phyloP scores from a whole-genome alignment of 2,329 filamentous ascomycete species.

The Fusarium succisae region DNA sequence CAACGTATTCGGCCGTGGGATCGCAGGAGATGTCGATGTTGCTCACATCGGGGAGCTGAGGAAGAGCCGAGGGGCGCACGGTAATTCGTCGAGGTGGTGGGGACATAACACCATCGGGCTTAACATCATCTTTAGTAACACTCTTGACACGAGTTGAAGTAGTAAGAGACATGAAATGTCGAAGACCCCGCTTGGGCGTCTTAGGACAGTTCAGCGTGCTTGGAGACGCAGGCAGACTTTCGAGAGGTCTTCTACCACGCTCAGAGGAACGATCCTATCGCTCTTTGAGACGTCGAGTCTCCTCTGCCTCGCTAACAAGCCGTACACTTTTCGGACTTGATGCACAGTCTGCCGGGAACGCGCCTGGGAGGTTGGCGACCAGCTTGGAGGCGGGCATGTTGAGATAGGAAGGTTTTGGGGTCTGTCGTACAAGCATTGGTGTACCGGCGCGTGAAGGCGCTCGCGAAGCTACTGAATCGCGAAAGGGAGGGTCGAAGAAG shows the following conservation, averaged over 20 bases:
- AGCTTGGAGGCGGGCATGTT: conserved; percentile 39
- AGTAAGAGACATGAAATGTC: conserved; percentile 56
- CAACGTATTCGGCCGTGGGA: conserved; percentile 79
- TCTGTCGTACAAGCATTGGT: conserved; percentile 70
- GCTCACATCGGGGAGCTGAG: conserved; percentile 78
- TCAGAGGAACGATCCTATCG: conserved; percentile 44
- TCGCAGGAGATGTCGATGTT: conserved; percentile 69
- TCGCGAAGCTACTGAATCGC: conserved; percentile 68
- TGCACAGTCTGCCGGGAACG: conserved; percentile 44
- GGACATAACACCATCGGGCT: conserved; percentile 60
- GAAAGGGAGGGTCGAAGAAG: conserved; percentile 83
- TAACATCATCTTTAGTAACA: conserved; percentile 56
- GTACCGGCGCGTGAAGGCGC: conserved; percentile 73
- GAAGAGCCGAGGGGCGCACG: conserved; percentile 75
- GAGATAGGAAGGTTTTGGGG: conserved; percentile 48
- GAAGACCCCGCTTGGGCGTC: conserved; percentile 48
- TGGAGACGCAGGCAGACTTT: conserved; percentile 26
- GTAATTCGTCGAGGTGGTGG: conserved; percentile 70
- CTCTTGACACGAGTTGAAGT: conserved; percentile 57
- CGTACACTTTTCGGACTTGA: conserved; percentile 57
- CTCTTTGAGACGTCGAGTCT: conserved; percentile 38
- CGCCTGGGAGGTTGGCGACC: conserved; percentile 36
- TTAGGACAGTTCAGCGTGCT: conserved; percentile 42
- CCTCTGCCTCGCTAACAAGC: conserved; percentile 50
- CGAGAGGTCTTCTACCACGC: conserved; percentile 25